Evolutionary conservation across 768 basidiomycete genomes (phyloP), one percentile per base, ranked within the genome.

Genomic region (Tephrocybe sp.): DNA sequence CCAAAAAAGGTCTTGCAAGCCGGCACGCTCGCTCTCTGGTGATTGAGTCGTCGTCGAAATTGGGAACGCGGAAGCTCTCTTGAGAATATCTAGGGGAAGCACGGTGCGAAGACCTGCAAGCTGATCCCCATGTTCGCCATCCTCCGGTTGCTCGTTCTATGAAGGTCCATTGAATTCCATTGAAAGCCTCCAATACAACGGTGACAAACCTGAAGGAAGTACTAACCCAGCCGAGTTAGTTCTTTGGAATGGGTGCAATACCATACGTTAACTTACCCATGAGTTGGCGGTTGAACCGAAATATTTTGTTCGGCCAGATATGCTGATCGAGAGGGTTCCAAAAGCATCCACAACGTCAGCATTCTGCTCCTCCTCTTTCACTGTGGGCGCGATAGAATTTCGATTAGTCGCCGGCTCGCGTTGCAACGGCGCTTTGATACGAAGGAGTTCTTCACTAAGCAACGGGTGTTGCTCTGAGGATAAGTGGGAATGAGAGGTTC

Each of bases 271-370:
- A 65, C 83, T 55, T 61, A 89, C 88, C 81, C 81, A 88, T 11
- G 88, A 90, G 56, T 84, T 88, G 18, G 88, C 88, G 20, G 77
- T 86, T 26, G 84, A 84, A 10, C 88, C 88, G 57, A 78, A 89
- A 61, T 87, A 90, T 61, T 86, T 90, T 20, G 88, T 80, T 39
- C 83, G 80, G 6, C 89, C 89, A 1, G 84, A 81, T 18, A 85
- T 69, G 41, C 76, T 85, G 58, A 91, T 86, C 10, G 84, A 82
- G n/a, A 91, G 69, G 0, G 88, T 86, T 17, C 89, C 89, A 64
- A 90, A 90, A 9, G 89, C 87, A 64, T 90, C 87, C 4, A 90
- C 80, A 39, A 89, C 75, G 58, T 90, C 88, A 7, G 79, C 78
- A 49, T 80, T 78, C 51, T 67, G 70, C 49, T 85, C 84, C 56